Evolutionary conservation across 2,329 filamentous ascomycete species (phyloP).

Genomic region (Neofusicoccum parvum): DNA sequence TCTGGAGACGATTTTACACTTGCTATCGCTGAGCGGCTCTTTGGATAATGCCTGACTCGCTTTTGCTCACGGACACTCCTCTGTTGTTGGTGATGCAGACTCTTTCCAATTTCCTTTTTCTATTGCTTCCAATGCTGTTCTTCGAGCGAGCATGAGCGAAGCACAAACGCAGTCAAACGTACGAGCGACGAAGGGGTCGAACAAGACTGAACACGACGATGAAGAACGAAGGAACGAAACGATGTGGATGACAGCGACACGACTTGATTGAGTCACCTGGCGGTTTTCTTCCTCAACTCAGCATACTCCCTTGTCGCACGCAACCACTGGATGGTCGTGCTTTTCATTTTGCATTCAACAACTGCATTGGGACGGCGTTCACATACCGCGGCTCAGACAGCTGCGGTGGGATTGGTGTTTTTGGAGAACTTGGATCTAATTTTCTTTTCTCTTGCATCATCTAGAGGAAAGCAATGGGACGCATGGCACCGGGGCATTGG

Average conservation of each 20-base stretch:
- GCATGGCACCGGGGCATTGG: constrained; percentile 3
- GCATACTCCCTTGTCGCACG: neutral
- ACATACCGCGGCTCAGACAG: neutral
- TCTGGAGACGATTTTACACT: neutral
- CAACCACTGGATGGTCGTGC: constrained; percentile 15
- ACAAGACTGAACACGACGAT: neutral
- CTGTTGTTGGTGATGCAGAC: neutral
- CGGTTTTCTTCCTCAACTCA: neutral
- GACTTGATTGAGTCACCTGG: constrained; percentile 4
- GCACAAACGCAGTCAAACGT: neutral
- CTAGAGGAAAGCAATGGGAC: constrained; percentile 1
- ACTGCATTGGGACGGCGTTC: constrained; percentile 11
- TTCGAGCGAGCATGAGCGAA: constrained; percentile 13
- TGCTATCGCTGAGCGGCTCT: neutral
- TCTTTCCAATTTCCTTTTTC: neutral
- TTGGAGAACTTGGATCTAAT: neutral
- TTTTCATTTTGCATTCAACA: constrained; percentile 11
- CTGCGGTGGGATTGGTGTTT: constrained; percentile 10
- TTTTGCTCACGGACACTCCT: neutral
- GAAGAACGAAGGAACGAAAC: constrained; percentile 13
- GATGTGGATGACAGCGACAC: constrained; percentile 14
- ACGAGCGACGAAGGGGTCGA: constrained; percentile 2
- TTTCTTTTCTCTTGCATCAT: constrained; percentile 3
- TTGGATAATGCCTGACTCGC: neutral
- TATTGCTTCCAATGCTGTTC: constrained; percentile 1